Evolutionary conservation across 441 rosid genomes (phyloP), one percentile per base, ranked within the genome.

Genomic region (Erysimum cheiri): DNA sequence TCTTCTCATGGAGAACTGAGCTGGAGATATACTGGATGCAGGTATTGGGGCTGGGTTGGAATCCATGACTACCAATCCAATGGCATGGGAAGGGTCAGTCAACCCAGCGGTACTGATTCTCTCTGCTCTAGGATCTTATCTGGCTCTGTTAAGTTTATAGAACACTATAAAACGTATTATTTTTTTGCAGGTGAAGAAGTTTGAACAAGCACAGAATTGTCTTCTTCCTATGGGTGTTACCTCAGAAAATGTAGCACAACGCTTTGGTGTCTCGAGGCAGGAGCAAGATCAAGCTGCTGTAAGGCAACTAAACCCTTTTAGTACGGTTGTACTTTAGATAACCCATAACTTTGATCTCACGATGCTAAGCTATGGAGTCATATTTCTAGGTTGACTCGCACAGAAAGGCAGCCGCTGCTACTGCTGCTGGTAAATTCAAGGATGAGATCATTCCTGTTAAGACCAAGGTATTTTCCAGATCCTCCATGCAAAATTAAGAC

Each of bases 211-310:
- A 31, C 96, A 82, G 71, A 91, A 85, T 71, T 96, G 99, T 77
- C 97, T 96, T 76, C 92, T 96, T 64, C 99, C 99, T 24, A 93
- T 96, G 99, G 99, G 98, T 64, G 61, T 96, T 64, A 96, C 97
- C 49, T 96, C 99, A 37, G 99, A 96, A 77, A 96, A 96, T 78
- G 99, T 96, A 66, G 97, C 99, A 31, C 83, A 88, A 15, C 96
- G 99, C 44, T 96, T 88, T 71, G 93, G 96, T 55, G 97, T 96
- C 75, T 77, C 92, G 48, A 87, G 96, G 85, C 84, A 83, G 79
- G 98, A 96, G 84, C 99, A 95, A 77, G 99, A 95, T 67, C 89
- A 86, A 80, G 98, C 99, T 71, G 95, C 99, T 60, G 99, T 95
- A 79, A 82, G 97, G 80, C 53, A 56, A 57, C 52, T 71, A 4